Evolutionary conservation across 352 stramenopile species (phyloP).

Genomic region (Globisporangium splendens): DNA sequence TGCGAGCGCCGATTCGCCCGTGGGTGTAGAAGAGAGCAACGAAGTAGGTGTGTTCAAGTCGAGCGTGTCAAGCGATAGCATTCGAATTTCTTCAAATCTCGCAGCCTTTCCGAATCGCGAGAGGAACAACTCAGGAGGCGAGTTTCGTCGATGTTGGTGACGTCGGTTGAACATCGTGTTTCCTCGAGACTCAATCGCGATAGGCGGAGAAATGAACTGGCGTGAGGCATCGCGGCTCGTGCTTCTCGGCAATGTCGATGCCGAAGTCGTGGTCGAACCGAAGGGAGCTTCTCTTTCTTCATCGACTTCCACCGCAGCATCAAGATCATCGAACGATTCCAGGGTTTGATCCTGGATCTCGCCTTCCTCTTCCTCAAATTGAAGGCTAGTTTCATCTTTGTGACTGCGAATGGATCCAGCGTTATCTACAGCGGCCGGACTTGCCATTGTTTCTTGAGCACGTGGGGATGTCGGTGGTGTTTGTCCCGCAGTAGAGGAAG

Average conservation of each 20-base stretch:
- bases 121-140: conserved; percentile 57
- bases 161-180: conserved; percentile 21
- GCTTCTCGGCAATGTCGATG: not conserved
- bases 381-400: not conserved
- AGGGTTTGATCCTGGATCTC: too few species aligned
- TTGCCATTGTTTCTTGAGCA: not conserved
- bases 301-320: not conserved
- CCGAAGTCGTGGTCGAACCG: too few species aligned
- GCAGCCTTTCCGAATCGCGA: conserved; percentile 47
- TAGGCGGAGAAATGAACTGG: conserved; percentile 48
- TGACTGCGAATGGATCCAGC: not conserved
- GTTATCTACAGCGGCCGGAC: too few species aligned
- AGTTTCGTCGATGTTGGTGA: conserved; percentile 56
- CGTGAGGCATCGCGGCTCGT: conserved; percentile 10
- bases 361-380: too few species aligned
- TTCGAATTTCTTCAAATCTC: conserved; percentile 38
- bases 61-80: conserved; percentile 19
- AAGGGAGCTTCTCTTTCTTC: too few species aligned
- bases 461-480: conserved; percentile 45
- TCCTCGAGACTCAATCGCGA: conserved; percentile 37
- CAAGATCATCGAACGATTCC: too few species aligned
- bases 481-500: conserved; percentile 41
- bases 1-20: not conserved
- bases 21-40: conserved; percentile 9
- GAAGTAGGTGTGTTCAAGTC: conserved; percentile 11